Evolutionary conservation across 768 basidiomycete species (phyloP).

Genomic region (Tulasnella sp.): DNA sequence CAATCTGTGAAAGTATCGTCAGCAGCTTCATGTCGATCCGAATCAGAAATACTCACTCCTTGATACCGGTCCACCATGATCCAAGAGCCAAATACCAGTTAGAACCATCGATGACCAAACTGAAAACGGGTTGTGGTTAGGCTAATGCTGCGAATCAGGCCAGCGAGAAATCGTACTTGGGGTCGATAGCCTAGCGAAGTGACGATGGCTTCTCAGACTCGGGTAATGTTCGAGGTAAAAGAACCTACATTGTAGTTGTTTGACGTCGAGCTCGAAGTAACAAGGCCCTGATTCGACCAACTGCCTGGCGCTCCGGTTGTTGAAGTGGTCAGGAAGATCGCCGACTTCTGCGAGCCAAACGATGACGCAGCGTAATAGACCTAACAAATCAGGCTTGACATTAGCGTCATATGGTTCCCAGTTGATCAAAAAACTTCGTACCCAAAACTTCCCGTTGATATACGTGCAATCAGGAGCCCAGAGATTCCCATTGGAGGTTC

Average conservation of each 20-base stretch:
- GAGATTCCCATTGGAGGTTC: not conserved
- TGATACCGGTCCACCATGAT: slow-evolving; percentile 52
- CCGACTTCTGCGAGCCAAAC: slow-evolving; percentile 48
- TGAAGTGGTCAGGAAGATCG: slow-evolving; percentile 48
- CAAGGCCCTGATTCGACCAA: slow-evolving; percentile 43
- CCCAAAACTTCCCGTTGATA: slow-evolving; percentile 3
- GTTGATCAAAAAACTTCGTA: not conserved
- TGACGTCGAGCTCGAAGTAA: slow-evolving; percentile 37
- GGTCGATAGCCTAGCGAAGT: slow-evolving; percentile 43
- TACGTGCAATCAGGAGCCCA: slow-evolving; percentile 4
- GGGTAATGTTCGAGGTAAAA: too few species aligned
- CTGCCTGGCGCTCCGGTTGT: slow-evolving; percentile 34
- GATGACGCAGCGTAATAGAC: slow-evolving; percentile 49
- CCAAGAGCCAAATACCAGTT: slow-evolving; percentile 47
- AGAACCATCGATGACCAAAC: slow-evolving; percentile 31
- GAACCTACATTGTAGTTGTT: slow-evolving; percentile 37
- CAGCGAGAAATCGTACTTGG: slow-evolving; percentile 27
- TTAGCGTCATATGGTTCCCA: not conserved
- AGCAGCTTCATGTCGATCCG: not conserved
- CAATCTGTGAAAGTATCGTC: not conserved
- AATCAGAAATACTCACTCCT: slow-evolving; percentile 29
- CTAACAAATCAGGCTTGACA: slow-evolving; percentile 26
- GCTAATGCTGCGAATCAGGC: not conserved
- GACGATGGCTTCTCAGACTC: not conserved
- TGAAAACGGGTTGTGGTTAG: not conserved